A percentile compares a stretch with the other conserved stretches of the same genome.
Conservation (phyloP, 208 protist genomes). For the Trypanosoma avium region DNA sequence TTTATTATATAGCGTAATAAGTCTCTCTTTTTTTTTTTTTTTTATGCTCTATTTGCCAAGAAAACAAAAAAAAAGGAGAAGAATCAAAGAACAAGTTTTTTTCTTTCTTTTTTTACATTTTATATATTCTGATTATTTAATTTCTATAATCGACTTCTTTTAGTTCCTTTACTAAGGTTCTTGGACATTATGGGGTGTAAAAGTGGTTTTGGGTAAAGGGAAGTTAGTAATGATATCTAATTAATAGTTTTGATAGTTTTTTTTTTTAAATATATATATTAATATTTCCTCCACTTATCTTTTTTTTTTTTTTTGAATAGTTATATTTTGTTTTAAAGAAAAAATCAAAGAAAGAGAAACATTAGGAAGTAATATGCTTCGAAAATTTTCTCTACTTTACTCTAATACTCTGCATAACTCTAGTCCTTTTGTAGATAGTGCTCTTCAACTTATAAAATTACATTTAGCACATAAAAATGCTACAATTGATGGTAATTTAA, state of each 20-base stretch:
- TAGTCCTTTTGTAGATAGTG: conserved; percentile 68
- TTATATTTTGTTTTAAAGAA: background rate
- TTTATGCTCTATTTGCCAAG: too few relatives aligned
- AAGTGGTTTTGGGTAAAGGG: too few relatives aligned
- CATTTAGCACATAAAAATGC: conserved; percentile 82
- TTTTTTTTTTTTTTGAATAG: background rate
- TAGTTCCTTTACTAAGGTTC: background rate
- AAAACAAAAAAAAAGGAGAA: background rate
- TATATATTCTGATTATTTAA: too few relatives aligned
- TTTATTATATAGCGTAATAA: background rate
- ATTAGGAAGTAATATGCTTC: conserved; percentile 27
- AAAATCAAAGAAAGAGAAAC: too few relatives aligned
- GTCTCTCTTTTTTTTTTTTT: background rate
- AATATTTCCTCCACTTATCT: background rate
- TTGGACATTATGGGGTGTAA: too few relatives aligned
- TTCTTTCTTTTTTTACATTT: background rate
- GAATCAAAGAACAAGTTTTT: background rate
- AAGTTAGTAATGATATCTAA: too few relatives aligned
- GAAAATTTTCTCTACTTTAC: conserved; percentile 11
- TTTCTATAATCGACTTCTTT: background rate
- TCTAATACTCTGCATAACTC: conserved; percentile 33
- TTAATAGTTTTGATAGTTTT: too few relatives aligned
- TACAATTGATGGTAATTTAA: conserved; percentile 45
- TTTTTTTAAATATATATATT: too few relatives aligned
- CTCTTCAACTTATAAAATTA: conserved; percentile 81